These are phyloP conservation scores for Neonectria faginata DNA, from an alignment of 2,329 filamentous ascomycete species.

Conservation along the genomic window DNA sequence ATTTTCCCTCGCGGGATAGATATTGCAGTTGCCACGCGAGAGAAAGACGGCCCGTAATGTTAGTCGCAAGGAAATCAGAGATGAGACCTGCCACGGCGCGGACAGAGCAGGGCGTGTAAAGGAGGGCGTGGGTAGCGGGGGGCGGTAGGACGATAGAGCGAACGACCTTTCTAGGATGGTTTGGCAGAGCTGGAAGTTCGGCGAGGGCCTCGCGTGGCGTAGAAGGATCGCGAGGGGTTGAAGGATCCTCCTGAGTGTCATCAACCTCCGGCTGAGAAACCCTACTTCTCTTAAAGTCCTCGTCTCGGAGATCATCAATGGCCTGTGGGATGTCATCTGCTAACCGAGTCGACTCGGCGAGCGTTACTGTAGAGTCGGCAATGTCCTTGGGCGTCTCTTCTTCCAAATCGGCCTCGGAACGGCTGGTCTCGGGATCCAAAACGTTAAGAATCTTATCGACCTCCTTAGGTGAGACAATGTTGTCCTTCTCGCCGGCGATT, in stretches of 20 bases:
- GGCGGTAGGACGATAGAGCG: slow-evolving; percentile 77
- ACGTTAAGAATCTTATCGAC: slow-evolving; percentile 72
- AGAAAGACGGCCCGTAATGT: slow-evolving; percentile 81
- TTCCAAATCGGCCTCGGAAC: slow-evolving; percentile 32
- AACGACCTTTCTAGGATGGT: slow-evolving; percentile 66
- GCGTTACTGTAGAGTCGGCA: slow-evolving; percentile 63
- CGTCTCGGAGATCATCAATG: slow-evolving; percentile 51
- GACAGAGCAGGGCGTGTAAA: slow-evolving; percentile 82
- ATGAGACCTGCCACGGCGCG: slow-evolving; percentile 84
- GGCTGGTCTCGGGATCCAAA: slow-evolving; percentile 44
- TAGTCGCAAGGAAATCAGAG: slow-evolving; percentile 80
- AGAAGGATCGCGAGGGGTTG: slow-evolving; percentile 56
- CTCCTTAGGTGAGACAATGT: slow-evolving; percentile 78
- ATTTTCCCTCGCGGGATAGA: slow-evolving; percentile 90
- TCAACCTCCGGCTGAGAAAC: slow-evolving; percentile 36
- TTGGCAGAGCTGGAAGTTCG: slow-evolving; percentile 60
- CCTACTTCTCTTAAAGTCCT: slow-evolving; percentile 41
- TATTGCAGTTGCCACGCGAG: slow-evolving; percentile 93
- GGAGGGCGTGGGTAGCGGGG: slow-evolving; percentile 84
- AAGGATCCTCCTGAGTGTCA: slow-evolving; percentile 29
- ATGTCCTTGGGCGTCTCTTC: slow-evolving; percentile 46
- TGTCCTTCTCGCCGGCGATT: slow-evolving; percentile 81
- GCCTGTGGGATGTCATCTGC: slow-evolving; percentile 50
- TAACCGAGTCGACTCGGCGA: slow-evolving; percentile 52
- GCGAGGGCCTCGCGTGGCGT: slow-evolving; percentile 58